Evolutionary conservation across 108 stramenopile genomes (phyloP), one percentile per base, ranked within the genome.

Genomic region (Cyclotella sp.): DNA sequence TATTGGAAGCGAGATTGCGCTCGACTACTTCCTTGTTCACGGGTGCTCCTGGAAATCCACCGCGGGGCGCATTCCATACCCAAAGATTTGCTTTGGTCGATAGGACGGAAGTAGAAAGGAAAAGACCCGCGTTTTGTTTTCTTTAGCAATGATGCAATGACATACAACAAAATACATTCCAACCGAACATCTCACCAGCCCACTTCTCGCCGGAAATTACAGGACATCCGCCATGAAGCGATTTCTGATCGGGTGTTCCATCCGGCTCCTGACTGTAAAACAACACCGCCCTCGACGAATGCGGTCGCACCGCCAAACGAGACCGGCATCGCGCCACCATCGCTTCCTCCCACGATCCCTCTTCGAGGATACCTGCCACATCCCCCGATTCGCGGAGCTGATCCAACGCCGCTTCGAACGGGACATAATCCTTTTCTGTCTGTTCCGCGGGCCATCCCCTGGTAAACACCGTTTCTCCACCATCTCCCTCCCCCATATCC

Each of bases 401-500:
- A 54, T 47, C 16, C 22, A 85, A 28, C 0, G 85, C 89, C 19
- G 73, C 59, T 0, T 44, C 39, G 12, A 63, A 60, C 7, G 61
- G 34, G 0, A 84, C 46, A 12, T 76, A 80, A 18, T 87, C 81
- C 26, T 66, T 76, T 41, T 78, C 83, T 28, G 80, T 67, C 24
- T 85, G 61, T 55, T 88, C 82, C 4, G 62, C 19, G 4, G 88
- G 88, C 85, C 85, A 84, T 49, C 85, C 92, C 24, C 90, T 47
- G 11, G 88, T 79, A 84, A 98, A 98, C 0, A 97, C 95, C 16
- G 98, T 98, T 75, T 98, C 96, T 2, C 98, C 98, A 45, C 98
- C 98, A 63, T 88, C 95, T 55, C 77, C 80, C 67, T 85, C 79
- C 27, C 76, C 86, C 16, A 99, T 77, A 81, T 98, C 98, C 27